Conservation (phyloP, 768 basidiomycete species). For the Psilocybe tampanensis region DNA sequence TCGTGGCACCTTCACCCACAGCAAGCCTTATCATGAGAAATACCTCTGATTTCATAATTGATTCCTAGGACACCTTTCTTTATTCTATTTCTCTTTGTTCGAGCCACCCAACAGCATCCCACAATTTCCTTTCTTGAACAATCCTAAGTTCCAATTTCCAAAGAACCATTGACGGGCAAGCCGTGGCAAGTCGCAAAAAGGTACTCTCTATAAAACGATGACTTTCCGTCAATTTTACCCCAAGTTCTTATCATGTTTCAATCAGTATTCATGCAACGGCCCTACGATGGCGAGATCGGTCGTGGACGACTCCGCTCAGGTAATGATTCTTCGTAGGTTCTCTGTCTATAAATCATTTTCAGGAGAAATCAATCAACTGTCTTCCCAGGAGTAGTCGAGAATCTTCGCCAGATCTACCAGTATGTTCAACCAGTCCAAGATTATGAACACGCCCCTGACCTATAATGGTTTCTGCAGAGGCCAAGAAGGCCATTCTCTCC, state of each 20-base stretch:
- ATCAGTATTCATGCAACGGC: constrained; percentile 1
- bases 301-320: constrained; percentile 34
- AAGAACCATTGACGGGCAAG: neutral
- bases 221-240: neutral
- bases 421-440: constrained; percentile 25
- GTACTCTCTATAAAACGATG: neutral
- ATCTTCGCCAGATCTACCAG: constrained; percentile 49
- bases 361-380: neutral
- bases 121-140: constrained; percentile 18
- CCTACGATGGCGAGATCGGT: constrained; percentile 36
- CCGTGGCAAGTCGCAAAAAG: neutral
- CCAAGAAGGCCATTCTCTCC: constrained; percentile 54
- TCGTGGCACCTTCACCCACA: neutral
- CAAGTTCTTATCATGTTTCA: neutral
- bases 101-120: neutral
- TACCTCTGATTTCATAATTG: constrained; percentile 5
- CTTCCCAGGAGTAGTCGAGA: constrained; percentile 56
- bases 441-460: neutral
- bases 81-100: neutral
- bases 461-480: constrained; percentile 27
- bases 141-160: constrained; percentile 1
- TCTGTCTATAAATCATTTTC: neutral
- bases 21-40: neutral
- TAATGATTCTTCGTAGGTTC: constrained; percentile 37
- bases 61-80: neutral